Percentiles rank a stretch among this genome's conserved stretches.
phyloP scores from a whole-genome alignment of 176 grass and related monocot genomes.

The Rhipidocladum racemiflorum region DNA sequence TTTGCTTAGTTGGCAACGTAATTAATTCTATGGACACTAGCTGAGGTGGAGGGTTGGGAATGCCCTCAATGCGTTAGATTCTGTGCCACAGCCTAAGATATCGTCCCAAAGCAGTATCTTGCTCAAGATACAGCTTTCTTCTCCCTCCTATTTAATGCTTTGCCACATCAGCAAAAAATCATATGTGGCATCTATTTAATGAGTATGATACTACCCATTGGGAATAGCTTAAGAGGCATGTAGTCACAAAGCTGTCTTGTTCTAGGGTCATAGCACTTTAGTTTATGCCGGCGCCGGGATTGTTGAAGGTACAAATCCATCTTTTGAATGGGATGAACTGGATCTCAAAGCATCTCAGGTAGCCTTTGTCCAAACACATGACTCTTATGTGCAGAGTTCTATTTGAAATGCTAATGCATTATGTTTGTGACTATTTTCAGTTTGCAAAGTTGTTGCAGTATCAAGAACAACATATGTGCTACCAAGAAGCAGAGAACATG shows the following conservation, averaged over 20 bases:
- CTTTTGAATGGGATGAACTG: constrained; percentile 71
- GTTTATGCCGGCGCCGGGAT: constrained; percentile 90
- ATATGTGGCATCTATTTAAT: too few relatives aligned
- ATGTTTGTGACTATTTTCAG: constrained; percentile 32
- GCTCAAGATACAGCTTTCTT: too few relatives aligned
- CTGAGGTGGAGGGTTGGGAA: too few relatives aligned
- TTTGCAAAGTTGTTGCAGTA: constrained; percentile 71
- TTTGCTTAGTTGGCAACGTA: too few relatives aligned
- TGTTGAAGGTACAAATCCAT: constrained; percentile 87
- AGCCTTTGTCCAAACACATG: neutral
- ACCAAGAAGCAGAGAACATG: constrained; percentile 55
- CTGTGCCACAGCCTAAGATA: too few relatives aligned
- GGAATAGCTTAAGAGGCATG: too few relatives aligned
- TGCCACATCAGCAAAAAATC: too few relatives aligned
- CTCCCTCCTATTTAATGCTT: too few relatives aligned
- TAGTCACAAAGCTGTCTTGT: constrained; percentile 19
- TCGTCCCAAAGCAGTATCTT: too few relatives aligned
- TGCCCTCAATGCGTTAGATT: too few relatives aligned
- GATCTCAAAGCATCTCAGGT: constrained; percentile 90
- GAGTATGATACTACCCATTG: too few relatives aligned
- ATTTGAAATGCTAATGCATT: constrained; percentile 13
- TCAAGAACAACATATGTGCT: constrained; percentile 49
- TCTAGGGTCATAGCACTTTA: constrained; percentile 64
- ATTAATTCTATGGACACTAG: too few relatives aligned
- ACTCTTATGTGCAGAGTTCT: neutral